Evolutionary conservation across 768 basidiomycete genomes (phyloP).

Genomic region (Amanita rimosa): DNA sequence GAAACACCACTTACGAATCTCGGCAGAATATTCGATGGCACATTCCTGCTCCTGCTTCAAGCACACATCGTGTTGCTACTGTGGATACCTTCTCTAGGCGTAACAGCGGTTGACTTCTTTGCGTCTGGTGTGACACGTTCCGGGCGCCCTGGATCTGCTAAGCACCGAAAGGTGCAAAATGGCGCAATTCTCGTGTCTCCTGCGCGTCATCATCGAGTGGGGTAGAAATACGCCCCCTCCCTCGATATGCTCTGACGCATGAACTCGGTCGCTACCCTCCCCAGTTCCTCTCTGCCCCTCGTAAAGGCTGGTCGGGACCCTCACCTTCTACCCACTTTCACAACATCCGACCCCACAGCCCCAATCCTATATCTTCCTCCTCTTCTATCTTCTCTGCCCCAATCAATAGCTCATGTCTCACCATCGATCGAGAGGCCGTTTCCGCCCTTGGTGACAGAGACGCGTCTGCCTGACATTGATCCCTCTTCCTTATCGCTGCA

Average conservation of each 20-base stretch:
- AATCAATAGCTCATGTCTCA: constrained; percentile 14
- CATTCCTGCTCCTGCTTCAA: constrained; percentile 38
- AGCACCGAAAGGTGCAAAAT: background rate
- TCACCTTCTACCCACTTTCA: constrained; percentile 45
- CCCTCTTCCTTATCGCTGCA: constrained; percentile 77
- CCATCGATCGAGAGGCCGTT: constrained; percentile 16
- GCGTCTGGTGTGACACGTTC: background rate
- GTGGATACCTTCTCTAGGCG: no score
- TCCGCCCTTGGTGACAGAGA: constrained; percentile 50
- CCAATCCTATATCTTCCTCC: constrained; percentile 79
- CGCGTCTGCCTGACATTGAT: constrained; percentile 79
- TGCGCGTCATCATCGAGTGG: background rate
- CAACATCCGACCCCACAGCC: constrained; percentile 21
- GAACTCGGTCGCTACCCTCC: background rate
- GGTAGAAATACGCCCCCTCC: constrained; percentile 12
- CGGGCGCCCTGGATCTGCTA: background rate
- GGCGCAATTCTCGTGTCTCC: constrained; percentile 6
- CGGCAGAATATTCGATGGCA: constrained; percentile 64
- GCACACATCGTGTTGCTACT: constrained; percentile 12
- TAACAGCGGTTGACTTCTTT: no score
- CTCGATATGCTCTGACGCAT: constrained; percentile 5
- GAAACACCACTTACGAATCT: constrained; percentile 51
- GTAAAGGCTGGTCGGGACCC: constrained; percentile 21
- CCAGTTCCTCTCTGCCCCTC: background rate
- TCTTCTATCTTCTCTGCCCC: constrained; percentile 66